These are phyloP conservation scores for Eucalyptus paniculata DNA, from an alignment of 345 rosid genomes.

Conservation along the genomic window DNA sequence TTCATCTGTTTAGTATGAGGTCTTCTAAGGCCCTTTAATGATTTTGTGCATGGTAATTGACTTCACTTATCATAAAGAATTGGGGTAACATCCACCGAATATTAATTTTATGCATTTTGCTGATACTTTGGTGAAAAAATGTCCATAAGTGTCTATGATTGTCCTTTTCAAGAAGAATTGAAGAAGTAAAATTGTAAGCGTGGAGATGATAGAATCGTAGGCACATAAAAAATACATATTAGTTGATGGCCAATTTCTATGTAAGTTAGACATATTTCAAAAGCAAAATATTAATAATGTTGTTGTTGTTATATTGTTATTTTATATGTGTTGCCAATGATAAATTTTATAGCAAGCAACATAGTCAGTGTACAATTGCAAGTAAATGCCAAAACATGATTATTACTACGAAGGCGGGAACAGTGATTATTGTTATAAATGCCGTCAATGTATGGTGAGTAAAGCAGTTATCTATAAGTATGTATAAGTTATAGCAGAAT, in stretches of 20 bases:
- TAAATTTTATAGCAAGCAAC: not conserved
- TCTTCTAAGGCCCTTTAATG: not conserved
- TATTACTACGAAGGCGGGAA: not conserved
- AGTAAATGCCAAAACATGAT: not conserved
- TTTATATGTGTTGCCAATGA: not conserved
- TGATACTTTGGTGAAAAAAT: not conserved
- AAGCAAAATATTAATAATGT: not conserved
- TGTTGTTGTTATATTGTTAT: not conserved
- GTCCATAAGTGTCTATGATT: not conserved
- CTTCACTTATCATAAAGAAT: not conserved
- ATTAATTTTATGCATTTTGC: not conserved
- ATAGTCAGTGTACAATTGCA: not conserved
- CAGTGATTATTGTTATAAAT: not conserved
- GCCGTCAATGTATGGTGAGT: not conserved
- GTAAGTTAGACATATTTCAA: not conserved
- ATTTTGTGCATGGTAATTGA: not conserved
- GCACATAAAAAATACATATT: not conserved
- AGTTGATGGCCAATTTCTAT: not conserved
- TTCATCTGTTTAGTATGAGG: not conserved
- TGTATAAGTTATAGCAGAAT: not conserved
- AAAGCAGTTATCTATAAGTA: not conserved
- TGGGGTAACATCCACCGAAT: not conserved
- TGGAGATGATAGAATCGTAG: not conserved
- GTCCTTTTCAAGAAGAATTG: not conserved
- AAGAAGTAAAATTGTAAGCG: not conserved